Base-by-base conservation (phyloP, 371 early-diverging fungal species). In the Nematocida sp. region DNA sequence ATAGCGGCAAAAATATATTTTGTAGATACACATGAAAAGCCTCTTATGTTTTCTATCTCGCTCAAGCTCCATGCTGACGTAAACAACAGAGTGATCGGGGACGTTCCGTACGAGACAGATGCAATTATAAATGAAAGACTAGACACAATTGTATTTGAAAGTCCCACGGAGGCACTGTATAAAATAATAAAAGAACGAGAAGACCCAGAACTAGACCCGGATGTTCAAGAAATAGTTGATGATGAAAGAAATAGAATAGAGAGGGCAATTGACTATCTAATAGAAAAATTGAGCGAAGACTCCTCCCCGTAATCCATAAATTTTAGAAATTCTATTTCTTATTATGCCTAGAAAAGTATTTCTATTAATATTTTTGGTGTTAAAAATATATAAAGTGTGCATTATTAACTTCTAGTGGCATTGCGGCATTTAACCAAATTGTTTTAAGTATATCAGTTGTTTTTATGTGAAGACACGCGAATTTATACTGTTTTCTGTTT, bases 61-160 rank as follows among this genome's bases (percentile, higher is more conserved):
- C 76, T 82, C 15, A 82, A 82, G 60, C 73, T 82, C 4, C 76
- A 82, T 44, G 45, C 15, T 4, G 83, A 82, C 58, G 42, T 66
- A 56, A 78, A 13, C 64, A 70, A 69, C 39, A 44, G 62, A 27
- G 47, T 56, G n/a, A 52, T 78, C 33, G 80, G 71, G 27, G 80
- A 78, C 42, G 54, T 78, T 13, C 52, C 46, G 71, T 70, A 70
- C 23, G 39, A 42, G 7, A 9, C 15, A 9, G 44, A 54, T 18
- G 54, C 40, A 23, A 69, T 82, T 18, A 23, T 60, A 25, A 82
- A 82, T 61, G 83, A 82, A 39, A 62, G 75, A 60, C 33, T 73
- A 69, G 83, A 82, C 57, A 82, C 83, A 42, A 81, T 82, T 40
- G 45, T 82, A 33, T 82, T 82, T 70, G 69, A 74, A 56, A 67